phyloP scores from a whole-genome alignment of 2,329 filamentous ascomycete genomes.

The Verticillium isaacii region DNA sequence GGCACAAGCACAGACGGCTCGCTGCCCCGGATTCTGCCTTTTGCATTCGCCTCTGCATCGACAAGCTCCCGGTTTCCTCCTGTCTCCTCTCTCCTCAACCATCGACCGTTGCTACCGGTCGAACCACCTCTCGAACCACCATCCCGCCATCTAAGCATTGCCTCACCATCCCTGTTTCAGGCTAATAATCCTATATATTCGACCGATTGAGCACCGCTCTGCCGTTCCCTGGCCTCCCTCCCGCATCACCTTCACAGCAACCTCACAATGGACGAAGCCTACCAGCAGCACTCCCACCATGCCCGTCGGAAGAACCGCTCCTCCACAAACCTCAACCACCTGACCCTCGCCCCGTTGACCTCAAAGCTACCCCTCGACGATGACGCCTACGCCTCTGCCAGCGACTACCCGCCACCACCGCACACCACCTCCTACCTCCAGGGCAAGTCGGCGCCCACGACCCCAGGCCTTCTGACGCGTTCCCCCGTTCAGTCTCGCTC shows the following conservation, averaged over 20 bases:
- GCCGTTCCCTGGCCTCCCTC: background rate
- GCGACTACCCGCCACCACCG: constrained; percentile 27
- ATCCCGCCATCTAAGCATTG: background rate
- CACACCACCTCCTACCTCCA: constrained; percentile 52
- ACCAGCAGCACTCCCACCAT: constrained; percentile 55
- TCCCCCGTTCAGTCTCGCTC: constrained; percentile 47
- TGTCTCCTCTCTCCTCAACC: background rate
- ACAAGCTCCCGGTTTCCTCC: background rate
- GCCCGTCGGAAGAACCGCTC: constrained; percentile 55
- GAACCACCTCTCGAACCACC: background rate
- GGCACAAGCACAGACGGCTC: background rate
- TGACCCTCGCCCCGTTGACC: constrained; percentile 61
- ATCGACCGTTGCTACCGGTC: background rate
- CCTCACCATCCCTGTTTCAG: background rate
- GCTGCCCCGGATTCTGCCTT: background rate
- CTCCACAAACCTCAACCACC: constrained; percentile 52
- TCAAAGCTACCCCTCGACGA: constrained; percentile 55
- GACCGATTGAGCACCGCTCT: background rate
- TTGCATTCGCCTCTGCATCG: background rate
- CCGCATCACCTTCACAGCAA: background rate
- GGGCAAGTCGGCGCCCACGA: constrained; percentile 59
- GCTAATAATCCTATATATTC: background rate
- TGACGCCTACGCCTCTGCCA: constrained; percentile 32
- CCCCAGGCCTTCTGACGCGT: constrained; percentile 57
- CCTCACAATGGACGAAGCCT: constrained; percentile 53